Base-by-base conservation (phyloP, 2,329 filamentous ascomycete genomes). In the Aschersonia sp. region DNA sequence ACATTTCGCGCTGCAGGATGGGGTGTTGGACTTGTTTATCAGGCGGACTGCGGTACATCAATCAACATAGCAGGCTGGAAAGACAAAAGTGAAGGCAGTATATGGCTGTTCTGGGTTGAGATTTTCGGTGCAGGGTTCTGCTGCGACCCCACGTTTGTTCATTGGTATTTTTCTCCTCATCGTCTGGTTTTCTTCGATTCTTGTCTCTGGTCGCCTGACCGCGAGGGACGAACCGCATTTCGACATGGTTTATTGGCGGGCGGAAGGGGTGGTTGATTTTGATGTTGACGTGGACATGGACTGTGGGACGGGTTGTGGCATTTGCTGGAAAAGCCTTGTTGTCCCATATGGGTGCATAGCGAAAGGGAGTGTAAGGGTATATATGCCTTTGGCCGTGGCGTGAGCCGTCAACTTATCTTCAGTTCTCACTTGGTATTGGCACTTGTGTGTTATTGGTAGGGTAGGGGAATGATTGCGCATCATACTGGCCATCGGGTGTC, bases 321-420 rank as follows among this genome's bases (percentile, higher is more conserved):
- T 60, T 57, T 67, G 66, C 67, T 66, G 69, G 64, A 67, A 61
- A 62, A 58, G 58, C 61, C 60, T 59, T 62, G 58, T 61, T 61
- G 58, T 62, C 60, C 55, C 53, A 61, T 57, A 57, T 56, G 58
- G 63, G 60, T 66, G 65, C 65, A 67, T 67, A 67, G 65, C 65
- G 65, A 65, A 62, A 62, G 62, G 63, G 62, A 64, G 64, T 64
- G 63, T 64, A 55, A 58, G 59, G 64, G 56, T 62, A 60, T 61
- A 61, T 62, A 59, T 61, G 60, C 54, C 58, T 50, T 62, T 64
- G 61, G 61, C 58, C 60, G 59, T 63, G 62, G 53, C 58, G 51
- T 52, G 54, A 56, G 55, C 57, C 54, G 58, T 55, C 45, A 37
- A 12, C 35, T 37, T 22, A 22, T 22, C 22, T 22, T 22, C 22